Evolutionary conservation across 2,329 filamentous ascomycete genomes (phyloP).

Genomic region (Raffaelea ambrosiae): DNA sequence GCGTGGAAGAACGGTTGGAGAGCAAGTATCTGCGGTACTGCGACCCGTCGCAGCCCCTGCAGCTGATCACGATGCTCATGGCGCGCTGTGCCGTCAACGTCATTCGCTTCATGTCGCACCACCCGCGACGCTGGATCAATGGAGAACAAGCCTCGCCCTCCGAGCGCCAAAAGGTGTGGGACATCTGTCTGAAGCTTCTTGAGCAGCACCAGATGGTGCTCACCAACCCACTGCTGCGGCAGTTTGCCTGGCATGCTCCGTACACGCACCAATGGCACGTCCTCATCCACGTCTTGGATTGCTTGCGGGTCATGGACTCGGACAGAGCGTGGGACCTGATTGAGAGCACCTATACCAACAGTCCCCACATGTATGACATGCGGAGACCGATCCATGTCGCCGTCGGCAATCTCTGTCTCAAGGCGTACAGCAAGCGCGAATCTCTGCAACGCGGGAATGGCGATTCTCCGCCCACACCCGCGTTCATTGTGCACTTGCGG

Average conservation of each 20-base stretch:
- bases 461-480: too few relatives aligned
- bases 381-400: constrained; percentile 21
- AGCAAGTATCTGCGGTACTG: constrained; percentile 9
- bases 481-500: too few relatives aligned
- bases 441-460: too few relatives aligned
- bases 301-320: constrained; percentile 21
- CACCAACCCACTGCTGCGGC: constrained; percentile 20
- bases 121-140: constrained; percentile 22
- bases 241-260: constrained; percentile 23
- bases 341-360: constrained; percentile 24
- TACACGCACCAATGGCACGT: constrained; percentile 25
- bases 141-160: constrained; percentile 17
- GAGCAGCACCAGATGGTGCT: constrained; percentile 24
- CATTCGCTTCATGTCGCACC: constrained; percentile 15
- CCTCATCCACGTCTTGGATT: constrained; percentile 25
- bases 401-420: constrained; percentile 23
- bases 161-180: constrained; percentile 21
- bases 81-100: constrained; percentile 12
- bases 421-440: constrained; percentile 14
- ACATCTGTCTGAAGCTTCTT: constrained; percentile 19
- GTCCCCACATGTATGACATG: constrained; percentile 16
- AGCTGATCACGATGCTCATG: constrained; percentile 14
- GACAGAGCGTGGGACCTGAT: constrained; percentile 25
- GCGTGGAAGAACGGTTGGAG: constrained; percentile 18
- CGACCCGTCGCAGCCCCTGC: constrained; percentile 13